Evolutionary conservation across 2,329 filamentous ascomycete genomes (phyloP), one percentile per base, ranked within the genome.

Genomic region (Hymenoscyphus fructigenus): DNA sequence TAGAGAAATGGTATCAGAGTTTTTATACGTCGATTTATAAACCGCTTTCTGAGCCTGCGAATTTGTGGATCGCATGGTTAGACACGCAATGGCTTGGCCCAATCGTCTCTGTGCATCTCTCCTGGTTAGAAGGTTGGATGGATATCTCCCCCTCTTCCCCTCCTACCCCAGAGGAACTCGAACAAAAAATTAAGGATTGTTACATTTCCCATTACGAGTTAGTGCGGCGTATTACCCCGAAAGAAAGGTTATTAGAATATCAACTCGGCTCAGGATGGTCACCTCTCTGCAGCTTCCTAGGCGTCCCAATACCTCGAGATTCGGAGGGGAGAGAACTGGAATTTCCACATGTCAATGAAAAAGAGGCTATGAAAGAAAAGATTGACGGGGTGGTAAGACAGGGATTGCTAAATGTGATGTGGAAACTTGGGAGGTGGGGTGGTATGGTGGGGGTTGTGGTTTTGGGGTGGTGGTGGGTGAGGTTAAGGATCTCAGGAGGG

Each of bases 331-430:
- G 34, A 29, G 56, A 36, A 10, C 5, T 57, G 56, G 29, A n/a
- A 17, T 57, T 57, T 20, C 56, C 56, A 12, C 29, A 28, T 32
- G 34, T 32, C 36, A 57, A 57, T 36, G 56, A 57, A 15, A 57
- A 36, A 17, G 26, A 57, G 17, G 56, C 20, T 20, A 34, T 57
- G 29, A 36, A 32, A 47, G 41, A n/a, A 14, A 60, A 14, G 15
- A 23, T 60, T 44, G 41, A 47, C 10, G 20, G 29, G 0, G 41
- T 60, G 17, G 5, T 28, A 29, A 53, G 14, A 7, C 47, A 47
- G 41, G 41, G 26, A 2, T 3, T 60, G 17, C 5, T 29, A 15
- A 53, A 50, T 28, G 59, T 20, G 20, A 17, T 60, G 41, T 29
- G 26, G 56, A 36, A 34, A 17, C 10, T 57, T 50, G 44, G n/a